phyloP scores from a whole-genome alignment of 805 yeast genomes.

The Suhomyces xylopsoci region DNA sequence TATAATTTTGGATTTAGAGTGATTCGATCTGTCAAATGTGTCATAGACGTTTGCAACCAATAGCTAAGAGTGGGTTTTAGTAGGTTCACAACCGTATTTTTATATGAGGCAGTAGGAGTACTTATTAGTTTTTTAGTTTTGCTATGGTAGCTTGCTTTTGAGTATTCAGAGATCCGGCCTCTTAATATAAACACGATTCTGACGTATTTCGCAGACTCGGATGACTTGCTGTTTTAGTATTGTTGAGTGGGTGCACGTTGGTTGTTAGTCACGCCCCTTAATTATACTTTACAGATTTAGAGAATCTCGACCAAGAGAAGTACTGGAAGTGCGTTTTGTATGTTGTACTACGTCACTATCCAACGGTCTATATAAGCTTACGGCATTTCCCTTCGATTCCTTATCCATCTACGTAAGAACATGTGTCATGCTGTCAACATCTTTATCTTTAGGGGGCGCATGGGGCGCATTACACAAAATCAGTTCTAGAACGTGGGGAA shows the following conservation, averaged over 20 bases:
- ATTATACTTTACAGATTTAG: not conserved
- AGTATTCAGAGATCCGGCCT: not conserved
- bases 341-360: not conserved
- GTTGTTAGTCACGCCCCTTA: not conserved
- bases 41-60: not conserved
- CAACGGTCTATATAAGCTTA: not conserved
- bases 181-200: not conserved
- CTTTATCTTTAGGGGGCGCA: constrained; percentile 4
- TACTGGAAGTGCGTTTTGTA: not conserved
- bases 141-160: not conserved
- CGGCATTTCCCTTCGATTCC: not conserved
- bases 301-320: not conserved
- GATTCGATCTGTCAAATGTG: not conserved
- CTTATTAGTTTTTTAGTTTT: not conserved
- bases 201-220: not conserved
- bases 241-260: not conserved
- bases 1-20: not conserved
- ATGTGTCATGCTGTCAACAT: not conserved
- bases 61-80: not conserved
- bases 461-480: not conserved
- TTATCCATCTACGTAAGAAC: not conserved
- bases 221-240: not conserved
- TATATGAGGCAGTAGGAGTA: not conserved
- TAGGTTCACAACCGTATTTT: not conserved
- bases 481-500: constrained; percentile 2